Conservation (phyloP, 2,329 filamentous ascomycete genomes). For the Akanthomyces dipterigenus region DNA sequence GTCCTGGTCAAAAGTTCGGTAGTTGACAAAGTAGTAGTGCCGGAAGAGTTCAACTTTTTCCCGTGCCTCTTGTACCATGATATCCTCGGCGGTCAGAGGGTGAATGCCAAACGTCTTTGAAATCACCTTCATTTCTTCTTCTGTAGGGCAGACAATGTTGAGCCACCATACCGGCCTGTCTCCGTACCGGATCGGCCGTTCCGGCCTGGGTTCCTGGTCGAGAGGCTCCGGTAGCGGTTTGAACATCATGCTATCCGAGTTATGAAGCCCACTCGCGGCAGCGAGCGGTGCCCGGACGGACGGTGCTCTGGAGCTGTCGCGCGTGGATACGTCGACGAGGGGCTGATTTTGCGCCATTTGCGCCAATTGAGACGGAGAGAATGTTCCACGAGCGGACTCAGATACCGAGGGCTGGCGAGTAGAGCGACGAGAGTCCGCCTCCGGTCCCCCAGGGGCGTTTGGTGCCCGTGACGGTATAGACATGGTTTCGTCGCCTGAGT, state of each 20-base stretch:
- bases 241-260: slow-evolving; percentile 12
- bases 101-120: slow-evolving; percentile 93
- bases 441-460: slow-evolving; percentile 18
- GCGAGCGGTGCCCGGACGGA: slow-evolving; percentile 45
- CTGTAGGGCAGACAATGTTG: slow-evolving; percentile 83
- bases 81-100: slow-evolving; percentile 90
- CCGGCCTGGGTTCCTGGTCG: slow-evolving; percentile 16
- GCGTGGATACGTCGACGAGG: slow-evolving; percentile 23
- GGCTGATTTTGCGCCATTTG: not conserved
- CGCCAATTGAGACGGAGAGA: slow-evolving; percentile 20
- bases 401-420: slow-evolving; percentile 41
- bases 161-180: slow-evolving; percentile 95
- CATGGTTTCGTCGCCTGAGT: slow-evolving; percentile 43
- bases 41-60: slow-evolving; percentile 98
- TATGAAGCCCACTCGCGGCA: not conserved
- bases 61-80: slow-evolving; percentile 92
- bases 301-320: slow-evolving; percentile 23
- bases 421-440: slow-evolving; percentile 36
- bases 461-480: slow-evolving; percentile 20
- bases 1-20: slow-evolving; percentile 95
- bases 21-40: slow-evolving; percentile 98
- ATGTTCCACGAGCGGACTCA: slow-evolving; percentile 21
- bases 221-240: slow-evolving; percentile 28
- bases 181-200: slow-evolving; percentile 55
- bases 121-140: slow-evolving; percentile 91